Evolutionary conservation across 225 moss, liverwort and hornwort species (phyloP), one percentile per base, ranked within the genome.

Genomic region (Antitrichia curtipendula): DNA sequence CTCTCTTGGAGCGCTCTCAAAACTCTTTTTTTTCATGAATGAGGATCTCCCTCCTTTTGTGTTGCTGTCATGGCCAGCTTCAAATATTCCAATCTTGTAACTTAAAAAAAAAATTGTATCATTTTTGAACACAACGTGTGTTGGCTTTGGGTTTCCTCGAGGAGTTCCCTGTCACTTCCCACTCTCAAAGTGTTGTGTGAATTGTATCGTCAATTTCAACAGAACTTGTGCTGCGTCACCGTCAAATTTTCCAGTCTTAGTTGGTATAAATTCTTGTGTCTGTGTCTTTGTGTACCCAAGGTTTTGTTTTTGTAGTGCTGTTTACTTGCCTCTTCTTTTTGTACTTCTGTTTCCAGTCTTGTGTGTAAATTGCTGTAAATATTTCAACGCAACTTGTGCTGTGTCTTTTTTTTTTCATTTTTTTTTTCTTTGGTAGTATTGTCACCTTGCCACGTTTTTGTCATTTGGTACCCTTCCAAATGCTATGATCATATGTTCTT

Each of bases 11-110:
- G 71, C 43, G 71, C 71, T 57, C 41, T 22, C 43, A 34, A 72
- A 58, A n/a, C n/a, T n/a, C 72, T 66, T 34, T 79, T 62, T 81
- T 90, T 84, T 90, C 71, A 84, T 84, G 87, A 90, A 80, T 80
- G 84, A 90, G 80, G 87, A 84, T 81, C 66, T 80, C 58, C 73
- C 80, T 74, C 57, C 40, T 65, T 31, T 59, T 88, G 81, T 90
- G 72, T 75, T 87, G 89, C 81, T 63, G 81, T 22, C 89, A 58
- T 76, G 86, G 43, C 84, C 83, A 65, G 65, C 73, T 87, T 47
- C 74, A 61, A 60, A 50, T 49, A 81, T n/a, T 66, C 71, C 73
- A 81, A n/a, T 66, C 45, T 75, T 82, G 81, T 81, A 81, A 81
- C 81, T 81, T 40, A 27, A 77, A 34, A 41, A 49, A 6, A 31